phyloP scores from a whole-genome alignment of 441 rosid species.

The Erysimum cheiri region DNA sequence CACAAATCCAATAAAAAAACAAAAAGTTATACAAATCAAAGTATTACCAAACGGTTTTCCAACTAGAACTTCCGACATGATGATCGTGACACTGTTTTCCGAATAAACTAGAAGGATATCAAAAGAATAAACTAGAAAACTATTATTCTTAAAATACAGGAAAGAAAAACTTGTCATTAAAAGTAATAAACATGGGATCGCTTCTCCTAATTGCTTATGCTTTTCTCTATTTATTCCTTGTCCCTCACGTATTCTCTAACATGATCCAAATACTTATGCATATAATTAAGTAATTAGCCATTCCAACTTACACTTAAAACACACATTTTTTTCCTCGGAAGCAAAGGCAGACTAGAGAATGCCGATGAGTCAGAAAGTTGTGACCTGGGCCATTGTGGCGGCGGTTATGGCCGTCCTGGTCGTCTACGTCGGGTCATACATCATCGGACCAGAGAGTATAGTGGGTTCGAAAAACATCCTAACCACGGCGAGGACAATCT shows the following conservation, averaged over 20 bases:
- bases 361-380: conserved; percentile 28
- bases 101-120: neutral
- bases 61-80: conserved; percentile 4
- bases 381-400: conserved; percentile 23
- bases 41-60: neutral
- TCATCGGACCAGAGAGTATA: conserved; percentile 48
- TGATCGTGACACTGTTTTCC: conserved; percentile 12
- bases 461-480: conserved; percentile 46
- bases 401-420: conserved; percentile 36
- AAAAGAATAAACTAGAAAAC: neutral
- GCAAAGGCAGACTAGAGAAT: conserved; percentile 3
- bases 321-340: neutral
- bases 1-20: neutral
- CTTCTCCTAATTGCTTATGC: conserved; percentile 13
- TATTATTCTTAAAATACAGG: neutral
- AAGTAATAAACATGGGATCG: conserved; percentile 20
- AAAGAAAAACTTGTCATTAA: neutral
- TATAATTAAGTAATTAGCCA: conserved; percentile 29
- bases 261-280: conserved; percentile 2
- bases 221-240: conserved; percentile 25
- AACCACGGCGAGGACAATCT: conserved; percentile 41
- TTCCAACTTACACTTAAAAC: conserved; percentile 13
- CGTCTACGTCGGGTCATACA: conserved; percentile 28
- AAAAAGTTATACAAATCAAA: neutral
- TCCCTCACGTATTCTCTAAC: conserved; percentile 34